A percentile compares a stretch with the other conserved stretches of the same genome.
Conservation (phyloP, 2,329 filamentous ascomycete species). For the Orbilia oligospora region DNA sequence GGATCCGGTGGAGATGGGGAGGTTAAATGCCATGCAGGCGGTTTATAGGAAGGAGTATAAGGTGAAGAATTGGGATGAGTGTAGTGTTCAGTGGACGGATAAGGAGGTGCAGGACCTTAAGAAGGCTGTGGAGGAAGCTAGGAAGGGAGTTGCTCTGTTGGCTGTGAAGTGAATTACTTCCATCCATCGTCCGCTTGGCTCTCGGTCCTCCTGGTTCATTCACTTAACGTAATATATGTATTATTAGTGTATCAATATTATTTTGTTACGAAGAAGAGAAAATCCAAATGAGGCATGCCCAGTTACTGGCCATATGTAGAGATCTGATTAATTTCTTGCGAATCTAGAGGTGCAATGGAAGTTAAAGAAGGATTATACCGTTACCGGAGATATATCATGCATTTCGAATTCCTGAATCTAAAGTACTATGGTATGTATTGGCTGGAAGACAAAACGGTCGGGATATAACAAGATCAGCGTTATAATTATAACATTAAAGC, state of each 20-base stretch:
- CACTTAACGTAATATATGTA: constrained; percentile 73
- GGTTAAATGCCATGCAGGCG: constrained; percentile 74
- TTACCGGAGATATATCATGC: constrained; percentile 48
- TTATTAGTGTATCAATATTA: not conserved
- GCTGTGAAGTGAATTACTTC: constrained; percentile 72
- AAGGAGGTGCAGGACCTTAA: constrained; percentile 76
- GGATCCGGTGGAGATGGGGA: constrained; percentile 77
- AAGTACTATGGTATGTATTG: constrained; percentile 9
- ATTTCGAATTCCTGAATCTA: constrained; percentile 38
- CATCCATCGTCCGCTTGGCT: not conserved
- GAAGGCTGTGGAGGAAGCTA: constrained; percentile 72
- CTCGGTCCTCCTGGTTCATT: constrained; percentile 75
- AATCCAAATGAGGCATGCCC: not conserved
- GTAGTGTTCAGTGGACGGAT: constrained; percentile 79
- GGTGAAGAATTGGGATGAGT: constrained; percentile 77
- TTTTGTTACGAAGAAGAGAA: not conserved
- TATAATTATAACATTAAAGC: not conserved
- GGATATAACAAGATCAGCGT: not conserved
- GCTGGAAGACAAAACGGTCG: not conserved
- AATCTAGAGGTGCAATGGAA: no score
- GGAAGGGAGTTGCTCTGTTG: constrained; percentile 76
- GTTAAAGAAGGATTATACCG: not conserved
- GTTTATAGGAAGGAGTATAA: constrained; percentile 77
- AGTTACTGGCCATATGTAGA: no score
- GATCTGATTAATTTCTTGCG: no score